Conservation (phyloP, 768 basidiomycete genomes). For the Pisolithus sp. region DNA sequence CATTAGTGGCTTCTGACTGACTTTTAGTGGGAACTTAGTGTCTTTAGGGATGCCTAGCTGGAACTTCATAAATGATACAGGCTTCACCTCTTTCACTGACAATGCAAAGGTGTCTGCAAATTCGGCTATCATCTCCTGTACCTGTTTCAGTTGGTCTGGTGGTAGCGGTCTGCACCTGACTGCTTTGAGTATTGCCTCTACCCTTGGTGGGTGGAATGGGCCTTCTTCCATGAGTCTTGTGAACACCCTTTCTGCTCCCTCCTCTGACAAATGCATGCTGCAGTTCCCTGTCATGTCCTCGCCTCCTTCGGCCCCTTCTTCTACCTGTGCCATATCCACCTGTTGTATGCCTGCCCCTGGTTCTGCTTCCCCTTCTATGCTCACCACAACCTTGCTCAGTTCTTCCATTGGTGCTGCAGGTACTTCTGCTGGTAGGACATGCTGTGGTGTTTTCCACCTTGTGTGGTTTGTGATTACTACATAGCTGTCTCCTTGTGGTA, state of each 20-base stretch:
- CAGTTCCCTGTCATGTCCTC: too few relatives aligned
- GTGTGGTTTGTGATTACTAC: too few relatives aligned
- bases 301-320: background rate
- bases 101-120: slow-evolving; percentile 38
- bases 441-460: background rate
- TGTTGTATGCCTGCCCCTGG: too few relatives aligned
- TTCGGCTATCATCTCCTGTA: slow-evolving; percentile 17
- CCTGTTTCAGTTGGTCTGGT: slow-evolving; percentile 13
- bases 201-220: slow-evolving; percentile 15
- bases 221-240: slow-evolving; percentile 5
- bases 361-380: too few relatives aligned
- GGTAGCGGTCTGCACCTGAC: slow-evolving; percentile 24
- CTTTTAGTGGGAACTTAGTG: slow-evolving; percentile 25
- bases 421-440: background rate
- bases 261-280: too few relatives aligned
- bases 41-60: slow-evolving; percentile 26
- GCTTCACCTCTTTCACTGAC: slow-evolving; percentile 32
- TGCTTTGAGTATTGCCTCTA: slow-evolving; percentile 10
- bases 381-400: too few relatives aligned
- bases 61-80: slow-evolving; percentile 28
- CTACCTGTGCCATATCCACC: too few relatives aligned
- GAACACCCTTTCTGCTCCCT: too few relatives aligned
- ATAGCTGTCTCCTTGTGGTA: background rate
- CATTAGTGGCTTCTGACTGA: slow-evolving; percentile 27
- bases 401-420: too few relatives aligned